Evolutionary conservation across 345 rosid species (phyloP).

Genomic region (Pugionium dolabratum): DNA sequence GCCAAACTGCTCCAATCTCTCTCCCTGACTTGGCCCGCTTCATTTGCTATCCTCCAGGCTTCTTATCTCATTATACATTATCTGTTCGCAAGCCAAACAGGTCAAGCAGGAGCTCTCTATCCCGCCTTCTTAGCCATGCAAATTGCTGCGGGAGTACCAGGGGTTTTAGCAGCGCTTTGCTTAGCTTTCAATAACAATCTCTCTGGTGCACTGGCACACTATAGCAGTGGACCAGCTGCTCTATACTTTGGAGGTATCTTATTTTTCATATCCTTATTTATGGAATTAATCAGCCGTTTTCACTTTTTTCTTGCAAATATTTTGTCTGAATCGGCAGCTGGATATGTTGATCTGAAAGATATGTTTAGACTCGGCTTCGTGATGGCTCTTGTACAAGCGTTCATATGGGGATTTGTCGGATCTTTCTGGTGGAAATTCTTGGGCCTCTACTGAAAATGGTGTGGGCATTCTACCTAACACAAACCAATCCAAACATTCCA

Average conservation of each 20-base stretch:
- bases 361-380: slow-evolving; percentile 78
- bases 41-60: slow-evolving; percentile 85
- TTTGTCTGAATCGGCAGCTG: slow-evolving; percentile 55
- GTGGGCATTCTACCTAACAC: too few species aligned
- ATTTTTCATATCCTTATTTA: neutral
- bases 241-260: slow-evolving; percentile 75
- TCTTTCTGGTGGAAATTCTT: slow-evolving; percentile 92
- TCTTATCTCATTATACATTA: slow-evolving; percentile 82
- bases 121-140: slow-evolving; percentile 96
- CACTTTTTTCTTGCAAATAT: neutral
- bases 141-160: slow-evolving; percentile 86
- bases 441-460: slow-evolving; percentile 69
- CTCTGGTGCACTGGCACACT: slow-evolving; percentile 87
- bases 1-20: slow-evolving; percentile 63
- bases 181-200: slow-evolving; percentile 87
- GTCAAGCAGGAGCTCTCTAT: slow-evolving; percentile 85
- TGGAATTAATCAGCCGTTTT: neutral
- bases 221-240: slow-evolving; percentile 96
- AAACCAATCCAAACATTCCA: neutral
- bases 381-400: slow-evolving; percentile 68
- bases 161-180: slow-evolving; percentile 71
- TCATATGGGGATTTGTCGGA: slow-evolving; percentile 83
- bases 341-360: slow-evolving; percentile 78
- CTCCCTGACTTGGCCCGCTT: slow-evolving; percentile 82
- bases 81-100: slow-evolving; percentile 94